A percentile compares a stretch with the other conserved stretches of the same genome.
phyloP scores from a whole-genome alignment of 257 asterid species.

The Solanum piurae region DNA sequence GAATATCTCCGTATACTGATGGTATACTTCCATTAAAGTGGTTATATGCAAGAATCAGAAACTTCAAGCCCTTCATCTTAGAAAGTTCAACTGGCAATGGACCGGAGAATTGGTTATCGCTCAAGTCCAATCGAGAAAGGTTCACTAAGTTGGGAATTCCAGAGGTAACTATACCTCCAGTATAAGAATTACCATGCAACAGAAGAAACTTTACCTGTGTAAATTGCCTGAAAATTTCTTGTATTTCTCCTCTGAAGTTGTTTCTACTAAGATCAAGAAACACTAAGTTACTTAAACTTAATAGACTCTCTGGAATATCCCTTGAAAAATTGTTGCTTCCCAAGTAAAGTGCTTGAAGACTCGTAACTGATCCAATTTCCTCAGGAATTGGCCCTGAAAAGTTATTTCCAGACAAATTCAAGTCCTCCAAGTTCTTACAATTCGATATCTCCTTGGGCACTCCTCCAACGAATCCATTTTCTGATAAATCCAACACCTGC shows the following conservation, averaged over 20 bases:
- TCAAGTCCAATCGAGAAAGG: conserved; percentile 61
- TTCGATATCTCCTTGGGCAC: conserved; percentile 52
- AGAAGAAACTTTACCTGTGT: conserved; percentile 58
- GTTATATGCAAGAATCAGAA: conserved; percentile 66
- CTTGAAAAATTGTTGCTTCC: conserved; percentile 67
- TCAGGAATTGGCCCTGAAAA: conserved; percentile 57
- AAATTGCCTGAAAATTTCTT: conserved; percentile 45
- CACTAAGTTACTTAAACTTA: conserved; percentile 29
- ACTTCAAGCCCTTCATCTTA: conserved; percentile 41
- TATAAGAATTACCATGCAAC: conserved; percentile 46
- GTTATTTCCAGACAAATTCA: conserved; percentile 47
- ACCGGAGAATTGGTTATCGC: conserved; percentile 65
- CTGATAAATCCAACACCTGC: conserved; percentile 52
- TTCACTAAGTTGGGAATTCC: conserved; percentile 49
- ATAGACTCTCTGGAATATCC: conserved; percentile 54
- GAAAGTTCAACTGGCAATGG: conserved; percentile 52
- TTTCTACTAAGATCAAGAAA: conserved; percentile 71
- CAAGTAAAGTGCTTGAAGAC: conserved; percentile 40
- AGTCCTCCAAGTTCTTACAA: conserved; percentile 31
- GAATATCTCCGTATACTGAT: conserved; percentile 48
- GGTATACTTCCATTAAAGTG: conserved; percentile 69
- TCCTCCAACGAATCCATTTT: conserved; percentile 38
- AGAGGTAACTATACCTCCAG: conserved; percentile 52
- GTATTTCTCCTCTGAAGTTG: conserved; percentile 61
- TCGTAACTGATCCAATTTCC: conserved; percentile 50